A percentile compares a stretch with the other conserved stretches of the same genome.
Evolutionary conservation across 2,329 filamentous ascomycete genomes (phyloP).

Genomic region (Didymella arachidicola): DNA sequence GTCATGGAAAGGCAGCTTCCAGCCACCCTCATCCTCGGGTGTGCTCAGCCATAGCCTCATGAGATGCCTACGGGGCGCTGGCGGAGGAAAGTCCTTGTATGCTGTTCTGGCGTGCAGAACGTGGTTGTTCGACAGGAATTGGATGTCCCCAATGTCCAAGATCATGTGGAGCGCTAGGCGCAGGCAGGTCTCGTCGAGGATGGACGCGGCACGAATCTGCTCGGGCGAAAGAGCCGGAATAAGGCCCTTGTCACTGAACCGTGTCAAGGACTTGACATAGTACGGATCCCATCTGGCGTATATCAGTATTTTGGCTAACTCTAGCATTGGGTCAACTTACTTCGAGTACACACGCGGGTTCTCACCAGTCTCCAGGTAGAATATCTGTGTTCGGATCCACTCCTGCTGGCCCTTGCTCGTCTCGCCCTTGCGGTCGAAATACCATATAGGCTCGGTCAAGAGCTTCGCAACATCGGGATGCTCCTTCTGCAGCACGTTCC

Average conservation of each 20-base stretch:
- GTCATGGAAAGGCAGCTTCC: conserved; percentile 84
- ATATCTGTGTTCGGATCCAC: conserved; percentile 74
- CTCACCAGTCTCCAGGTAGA: conserved; percentile 76
- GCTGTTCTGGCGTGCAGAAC: conserved; percentile 82
- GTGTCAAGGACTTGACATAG: conserved; percentile 76
- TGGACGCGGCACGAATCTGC: conserved; percentile 71
- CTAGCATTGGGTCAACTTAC: conserved; percentile 42
- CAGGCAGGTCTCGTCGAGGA: conserved; percentile 80
- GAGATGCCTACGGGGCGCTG: conserved; percentile 75
- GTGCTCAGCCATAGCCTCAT: conserved; percentile 86
- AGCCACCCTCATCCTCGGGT: conserved; percentile 82
- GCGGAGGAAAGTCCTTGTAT: conserved; percentile 75
- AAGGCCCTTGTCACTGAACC: conserved; percentile 75
- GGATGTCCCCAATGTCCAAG: conserved; percentile 85
- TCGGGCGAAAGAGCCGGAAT: conserved; percentile 75
- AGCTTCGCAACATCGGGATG: conserved; percentile 80
- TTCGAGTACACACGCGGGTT: conserved; percentile 78
- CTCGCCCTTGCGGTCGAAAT: conserved; percentile 92
- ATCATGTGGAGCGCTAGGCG: conserved; percentile 82
- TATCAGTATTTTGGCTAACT: conserved; percentile 20
- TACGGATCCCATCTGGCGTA: conserved; percentile 77
- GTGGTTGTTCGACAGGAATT: conserved; percentile 83
- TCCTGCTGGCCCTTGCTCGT: conserved; percentile 75
- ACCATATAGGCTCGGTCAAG: conserved; percentile 82
- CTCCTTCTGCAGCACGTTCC: conserved; percentile 78